These are phyloP conservation scores for Alternaria sp. DNA, from an alignment of 2,329 filamentous ascomycete species.

Conservation along the genomic window DNA sequence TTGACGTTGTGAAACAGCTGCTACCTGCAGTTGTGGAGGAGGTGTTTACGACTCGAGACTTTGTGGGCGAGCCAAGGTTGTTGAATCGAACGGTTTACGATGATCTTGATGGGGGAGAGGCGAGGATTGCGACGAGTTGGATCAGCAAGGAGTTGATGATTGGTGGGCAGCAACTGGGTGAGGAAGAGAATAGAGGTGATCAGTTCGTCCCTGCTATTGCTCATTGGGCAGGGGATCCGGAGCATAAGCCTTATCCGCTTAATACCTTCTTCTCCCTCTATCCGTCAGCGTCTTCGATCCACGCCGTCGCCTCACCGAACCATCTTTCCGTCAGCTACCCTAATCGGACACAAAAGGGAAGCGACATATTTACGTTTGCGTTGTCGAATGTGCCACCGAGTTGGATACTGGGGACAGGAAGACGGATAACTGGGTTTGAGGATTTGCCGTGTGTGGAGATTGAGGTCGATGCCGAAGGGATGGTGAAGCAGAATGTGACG, in stretches of 20 bases:
- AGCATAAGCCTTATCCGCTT: slow-evolving; percentile 39
- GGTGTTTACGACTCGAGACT: neutral
- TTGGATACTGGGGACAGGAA: slow-evolving; percentile 25
- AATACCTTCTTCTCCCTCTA: slow-evolving; percentile 28
- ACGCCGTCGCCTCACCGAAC: slow-evolving; percentile 50
- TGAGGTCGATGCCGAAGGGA: slow-evolving; percentile 51
- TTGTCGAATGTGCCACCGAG: slow-evolving; percentile 30
- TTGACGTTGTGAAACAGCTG: neutral
- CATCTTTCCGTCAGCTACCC: slow-evolving; percentile 31
- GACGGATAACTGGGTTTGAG: slow-evolving; percentile 23
- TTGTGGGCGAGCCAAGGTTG: neutral
- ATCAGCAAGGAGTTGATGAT: slow-evolving; percentile 56
- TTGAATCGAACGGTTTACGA: slow-evolving; percentile 32
- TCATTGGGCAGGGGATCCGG: slow-evolving; percentile 57
- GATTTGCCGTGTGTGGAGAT: slow-evolving; percentile 51
- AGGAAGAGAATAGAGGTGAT: slow-evolving; percentile 29
- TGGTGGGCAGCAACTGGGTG: slow-evolving; percentile 35
- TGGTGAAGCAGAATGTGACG: slow-evolving; percentile 49
- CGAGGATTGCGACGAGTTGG: slow-evolving; percentile 54
- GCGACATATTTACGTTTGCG: slow-evolving; percentile 32
- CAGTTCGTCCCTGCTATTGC: slow-evolving; percentile 56
- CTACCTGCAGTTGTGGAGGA: neutral
- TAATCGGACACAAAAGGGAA: slow-evolving; percentile 30
- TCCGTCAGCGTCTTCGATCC: slow-evolving; percentile 56
- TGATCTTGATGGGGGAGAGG: slow-evolving; percentile 41